A percentile compares a stretch with the other conserved stretches of the same genome.
phyloP scores from a whole-genome alignment of 768 basidiomycete species.

The Filobasidium wieringae region DNA sequence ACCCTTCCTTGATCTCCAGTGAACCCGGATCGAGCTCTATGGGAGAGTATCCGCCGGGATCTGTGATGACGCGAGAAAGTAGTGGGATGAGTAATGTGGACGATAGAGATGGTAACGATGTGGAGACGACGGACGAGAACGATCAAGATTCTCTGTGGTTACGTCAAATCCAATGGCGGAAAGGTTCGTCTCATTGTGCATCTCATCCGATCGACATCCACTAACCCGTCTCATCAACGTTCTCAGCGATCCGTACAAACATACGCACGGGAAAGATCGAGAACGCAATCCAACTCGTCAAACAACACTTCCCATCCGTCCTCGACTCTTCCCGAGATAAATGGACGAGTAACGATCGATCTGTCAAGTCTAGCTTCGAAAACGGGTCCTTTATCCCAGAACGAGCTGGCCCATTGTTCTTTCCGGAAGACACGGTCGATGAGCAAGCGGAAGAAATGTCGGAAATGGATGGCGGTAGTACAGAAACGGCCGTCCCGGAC shows the following conservation, averaged over 20 bases:
- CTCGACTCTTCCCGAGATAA: constrained; percentile 36
- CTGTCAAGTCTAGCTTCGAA: too few species aligned
- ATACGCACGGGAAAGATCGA: constrained; percentile 49
- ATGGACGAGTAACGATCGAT: neutral
- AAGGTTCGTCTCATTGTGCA: neutral
- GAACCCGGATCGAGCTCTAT: neutral
- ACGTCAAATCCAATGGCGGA: constrained; percentile 9
- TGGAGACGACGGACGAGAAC: neutral
- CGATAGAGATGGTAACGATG: neutral
- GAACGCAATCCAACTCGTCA: constrained; percentile 53
- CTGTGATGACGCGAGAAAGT: neutral
- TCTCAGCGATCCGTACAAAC: too few species aligned
- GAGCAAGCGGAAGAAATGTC: constrained; percentile 18
- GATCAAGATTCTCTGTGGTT: neutral
- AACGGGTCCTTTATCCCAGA: too few species aligned
- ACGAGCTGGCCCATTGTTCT: too few species aligned
- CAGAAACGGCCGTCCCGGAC: neutral
- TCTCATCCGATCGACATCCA: too few species aligned
- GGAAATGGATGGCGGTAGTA: constrained; percentile 22
- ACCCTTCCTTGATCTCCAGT: neutral
- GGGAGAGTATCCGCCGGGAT: neutral
- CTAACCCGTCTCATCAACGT: too few species aligned
- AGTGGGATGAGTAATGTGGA: neutral
- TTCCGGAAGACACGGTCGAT: constrained; percentile 7
- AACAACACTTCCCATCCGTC: constrained; percentile 61